These are phyloP conservation scores for Pseudogymnoascus destructans DNA, from an alignment of 2,329 filamentous ascomycete genomes.

Conservation along the genomic window DNA sequence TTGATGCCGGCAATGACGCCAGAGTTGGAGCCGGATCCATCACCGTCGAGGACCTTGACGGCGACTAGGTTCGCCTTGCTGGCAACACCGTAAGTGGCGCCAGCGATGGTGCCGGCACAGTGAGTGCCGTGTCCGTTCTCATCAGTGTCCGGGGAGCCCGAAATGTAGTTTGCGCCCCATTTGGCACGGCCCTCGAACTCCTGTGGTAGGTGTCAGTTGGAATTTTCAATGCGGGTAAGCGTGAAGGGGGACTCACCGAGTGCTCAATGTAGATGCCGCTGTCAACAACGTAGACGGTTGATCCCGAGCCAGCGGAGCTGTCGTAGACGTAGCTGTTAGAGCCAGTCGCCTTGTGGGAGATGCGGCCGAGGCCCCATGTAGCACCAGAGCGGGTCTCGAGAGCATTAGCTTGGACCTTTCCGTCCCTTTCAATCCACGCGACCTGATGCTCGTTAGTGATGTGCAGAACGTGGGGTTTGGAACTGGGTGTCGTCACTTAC, in stretches of 20 bases:
- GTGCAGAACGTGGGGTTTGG: not conserved
- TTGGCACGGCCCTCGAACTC: constrained; percentile 28
- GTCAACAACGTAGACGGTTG: constrained; percentile 28
- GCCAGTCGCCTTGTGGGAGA: constrained; percentile 22
- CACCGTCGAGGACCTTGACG: constrained; percentile 28
- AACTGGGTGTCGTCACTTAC: constrained; percentile 12
- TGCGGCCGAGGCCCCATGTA: constrained; percentile 25
- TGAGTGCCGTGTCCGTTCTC: constrained; percentile 30
- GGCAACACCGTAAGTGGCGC: constrained; percentile 30
- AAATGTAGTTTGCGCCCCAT: constrained; percentile 26
- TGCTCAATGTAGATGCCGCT: constrained; percentile 24
- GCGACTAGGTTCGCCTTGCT: constrained; percentile 29
- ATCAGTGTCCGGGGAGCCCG: constrained; percentile 22
- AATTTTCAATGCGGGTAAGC: not conserved
- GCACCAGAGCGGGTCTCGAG: constrained; percentile 20
- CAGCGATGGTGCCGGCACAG: constrained; percentile 28
- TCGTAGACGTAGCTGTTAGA: constrained; percentile 25
- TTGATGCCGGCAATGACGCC: constrained; percentile 29
- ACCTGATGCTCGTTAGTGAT: constrained; percentile 15
- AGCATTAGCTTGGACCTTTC: constrained; percentile 24
- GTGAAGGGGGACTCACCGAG: not conserved
- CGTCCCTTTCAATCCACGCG: constrained; percentile 23
- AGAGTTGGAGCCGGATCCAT: constrained; percentile 26
- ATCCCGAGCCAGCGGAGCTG: constrained; percentile 23
- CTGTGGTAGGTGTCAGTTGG: not conserved